Evolutionary conservation across 495 filamentous ascomycete species (phyloP).

Genomic region (Sporormia fimetaria): DNA sequence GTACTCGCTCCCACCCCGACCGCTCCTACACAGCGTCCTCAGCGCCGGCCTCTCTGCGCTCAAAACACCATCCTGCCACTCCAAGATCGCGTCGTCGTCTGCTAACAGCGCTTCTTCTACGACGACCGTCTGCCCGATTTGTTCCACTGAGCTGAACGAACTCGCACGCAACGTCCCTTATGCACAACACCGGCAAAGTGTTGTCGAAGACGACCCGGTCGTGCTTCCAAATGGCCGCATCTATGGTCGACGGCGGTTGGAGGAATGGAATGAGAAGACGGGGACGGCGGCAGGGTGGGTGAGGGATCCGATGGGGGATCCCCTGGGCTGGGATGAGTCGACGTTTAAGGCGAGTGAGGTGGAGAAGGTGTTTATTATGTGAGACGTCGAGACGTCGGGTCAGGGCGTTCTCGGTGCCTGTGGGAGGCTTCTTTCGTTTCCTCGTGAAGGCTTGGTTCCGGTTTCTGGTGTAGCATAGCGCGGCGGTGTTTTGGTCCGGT

Average conservation of each 20-base stretch:
- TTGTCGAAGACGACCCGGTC: slow-evolving; percentile 75
- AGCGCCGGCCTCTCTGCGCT: slow-evolving; percentile 86
- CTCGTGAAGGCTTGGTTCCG: too few species aligned
- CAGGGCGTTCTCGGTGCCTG: not conserved
- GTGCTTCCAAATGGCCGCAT: slow-evolving; percentile 78
- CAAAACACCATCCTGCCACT: slow-evolving; percentile 92
- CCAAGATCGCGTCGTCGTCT: slow-evolving; percentile 45
- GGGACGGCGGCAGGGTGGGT: slow-evolving; percentile 52
- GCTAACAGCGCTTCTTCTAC: slow-evolving; percentile 48
- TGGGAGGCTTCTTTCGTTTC: not conserved
- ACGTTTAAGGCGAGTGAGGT: slow-evolving; percentile 50
- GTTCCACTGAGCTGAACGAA: slow-evolving; percentile 85
- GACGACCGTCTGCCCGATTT: slow-evolving; percentile 80
- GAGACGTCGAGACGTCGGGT: not conserved
- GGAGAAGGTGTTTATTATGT: slow-evolving; percentile 76
- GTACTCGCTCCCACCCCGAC: slow-evolving; percentile 67
- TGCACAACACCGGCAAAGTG: slow-evolving; percentile 86
- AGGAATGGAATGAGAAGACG: slow-evolving; percentile 64
- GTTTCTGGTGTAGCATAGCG: too few species aligned
- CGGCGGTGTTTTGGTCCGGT: too few species aligned
- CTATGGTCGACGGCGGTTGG: slow-evolving; percentile 65
- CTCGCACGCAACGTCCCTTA: slow-evolving; percentile 82
- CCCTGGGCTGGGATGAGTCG: slow-evolving; percentile 39
- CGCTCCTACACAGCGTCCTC: slow-evolving; percentile 84
- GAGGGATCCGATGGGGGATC: slow-evolving; percentile 65